Evolutionary conservation across 2,329 filamentous ascomycete genomes (phyloP), one percentile per base, ranked within the genome.

Genomic region (Aspergillus pseudotamarii): DNA sequence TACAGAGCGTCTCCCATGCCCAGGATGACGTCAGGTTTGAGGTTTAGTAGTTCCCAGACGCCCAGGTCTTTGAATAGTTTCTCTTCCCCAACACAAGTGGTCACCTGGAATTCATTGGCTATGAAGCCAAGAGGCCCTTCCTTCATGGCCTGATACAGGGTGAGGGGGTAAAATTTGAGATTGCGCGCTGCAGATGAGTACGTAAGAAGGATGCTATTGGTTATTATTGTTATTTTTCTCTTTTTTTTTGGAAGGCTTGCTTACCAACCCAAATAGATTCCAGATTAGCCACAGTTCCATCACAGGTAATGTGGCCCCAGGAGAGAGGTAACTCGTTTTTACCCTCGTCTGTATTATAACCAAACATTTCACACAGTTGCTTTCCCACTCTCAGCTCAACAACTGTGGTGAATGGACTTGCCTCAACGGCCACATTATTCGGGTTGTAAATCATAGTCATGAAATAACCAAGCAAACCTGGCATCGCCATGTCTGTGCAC

Each of bases 361-460:
- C 82, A 38, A 84, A 79, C 32, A 84, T 64, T 3, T 79, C 69
- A 46, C 80, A 83, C 14, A 84, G 71, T 59, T 84, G 78, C 60
- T 82, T 68, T 0, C 82, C 82, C 2, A 80, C 81, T 45, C 78
- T 72, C 6, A 81, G 76, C 64, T 84, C 82, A 4, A 79, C 75
- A 3, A 81, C 61, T 0, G 81, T 84, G 0, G 80, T 79, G 14
- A 83, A 65, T 0, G 82, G 82, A 48, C 80, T 83, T 1, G 78
- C 81, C 62, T 84, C 82, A 0, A 82, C 67, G 1, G 81, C 73
- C 1, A 84, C 78, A 41, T 84, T 84, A 71, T 84, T 84, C 0
- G 82, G 81, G 55, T 84, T 83, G 62, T 83, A 84, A 28, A 84
- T 38, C 81, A 84, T 84, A 0, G 81, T 81, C 74, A 81, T 81